Conservation (phyloP, 495 filamentous ascomycete genomes). For the Aspergillus egyptiacus region DNA sequence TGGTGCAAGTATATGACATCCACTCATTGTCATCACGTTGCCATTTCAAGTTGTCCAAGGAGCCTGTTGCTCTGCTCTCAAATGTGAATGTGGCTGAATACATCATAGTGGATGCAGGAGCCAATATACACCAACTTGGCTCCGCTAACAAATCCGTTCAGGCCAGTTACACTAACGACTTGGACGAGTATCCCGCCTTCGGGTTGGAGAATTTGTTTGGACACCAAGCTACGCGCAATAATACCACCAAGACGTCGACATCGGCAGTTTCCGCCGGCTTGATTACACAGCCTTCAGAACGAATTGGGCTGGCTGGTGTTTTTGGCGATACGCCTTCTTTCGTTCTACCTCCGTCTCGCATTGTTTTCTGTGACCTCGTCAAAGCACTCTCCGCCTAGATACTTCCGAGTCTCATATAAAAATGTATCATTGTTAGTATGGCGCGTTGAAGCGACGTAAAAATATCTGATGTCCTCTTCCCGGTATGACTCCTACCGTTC, state of each 20-base stretch:
- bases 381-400: slow-evolving; percentile 23
- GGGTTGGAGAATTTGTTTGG: slow-evolving; percentile 48
- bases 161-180: slow-evolving; percentile 40
- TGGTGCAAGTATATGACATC: slow-evolving; percentile 36
- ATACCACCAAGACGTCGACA: slow-evolving; percentile 13
- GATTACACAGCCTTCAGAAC: slow-evolving; percentile 49
- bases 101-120: slow-evolving; percentile 43
- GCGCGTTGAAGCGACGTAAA: background rate
- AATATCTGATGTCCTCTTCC: too few species aligned
- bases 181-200: slow-evolving; percentile 39
- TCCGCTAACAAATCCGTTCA: slow-evolving; percentile 50
- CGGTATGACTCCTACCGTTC: too few species aligned
- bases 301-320: slow-evolving; percentile 62
- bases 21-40: slow-evolving; percentile 25
- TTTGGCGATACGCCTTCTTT: slow-evolving; percentile 70
- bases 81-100: slow-evolving; percentile 51
- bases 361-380: slow-evolving; percentile 71
- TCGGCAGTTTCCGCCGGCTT: slow-evolving; percentile 21
- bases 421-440: background rate
- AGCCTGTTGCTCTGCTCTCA: slow-evolving; percentile 33
- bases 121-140: slow-evolving; percentile 44
- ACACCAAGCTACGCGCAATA: slow-evolving; percentile 9
- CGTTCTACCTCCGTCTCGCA: slow-evolving; percentile 68
- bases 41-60: slow-evolving; percentile 22
- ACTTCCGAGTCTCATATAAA: background rate